phyloP scores from a whole-genome alignment of 208 protist genomes.

The Acanthamoeba royreba region DNA sequence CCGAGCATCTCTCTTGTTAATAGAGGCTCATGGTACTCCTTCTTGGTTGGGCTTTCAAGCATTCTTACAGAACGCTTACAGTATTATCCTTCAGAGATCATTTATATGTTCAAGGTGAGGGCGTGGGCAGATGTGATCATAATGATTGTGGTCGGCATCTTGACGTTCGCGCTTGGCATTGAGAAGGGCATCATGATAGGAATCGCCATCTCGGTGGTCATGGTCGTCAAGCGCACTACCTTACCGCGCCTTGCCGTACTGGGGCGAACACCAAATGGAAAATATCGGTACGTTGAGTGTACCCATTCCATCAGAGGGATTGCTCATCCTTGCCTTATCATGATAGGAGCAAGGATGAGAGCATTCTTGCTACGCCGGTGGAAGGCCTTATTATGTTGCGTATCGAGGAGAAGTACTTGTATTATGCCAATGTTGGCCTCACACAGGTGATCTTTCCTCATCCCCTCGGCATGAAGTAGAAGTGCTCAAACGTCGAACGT shows the following conservation, averaged over 20 bases:
- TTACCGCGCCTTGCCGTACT: conserved; percentile 50
- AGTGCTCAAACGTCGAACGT: too few species aligned
- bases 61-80: too few species aligned
- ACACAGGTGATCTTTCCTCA: too few species aligned
- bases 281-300: not conserved
- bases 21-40: not conserved
- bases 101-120: not conserved
- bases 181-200: conserved; percentile 61
- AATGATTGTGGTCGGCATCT: conserved; percentile 11
- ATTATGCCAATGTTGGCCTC: not conserved
- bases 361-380: not conserved
- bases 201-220: conserved; percentile 34
- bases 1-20: not conserved
- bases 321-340: too few species aligned
- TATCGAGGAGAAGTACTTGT: not conserved
- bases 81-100: too few species aligned
- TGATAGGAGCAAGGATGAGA: conserved; percentile 3
- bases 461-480: too few species aligned
- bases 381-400: not conserved
- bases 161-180: conserved; percentile 54
- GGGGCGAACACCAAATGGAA: not conserved
- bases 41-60: not conserved
- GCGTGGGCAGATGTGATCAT: conserved; percentile 39
- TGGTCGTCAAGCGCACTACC: conserved; percentile 60
- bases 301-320: too few species aligned